These are phyloP conservation scores for Heliosperma pusillum DNA, from an alignment of 148 eudicot genomes.

Conservation along the genomic window DNA sequence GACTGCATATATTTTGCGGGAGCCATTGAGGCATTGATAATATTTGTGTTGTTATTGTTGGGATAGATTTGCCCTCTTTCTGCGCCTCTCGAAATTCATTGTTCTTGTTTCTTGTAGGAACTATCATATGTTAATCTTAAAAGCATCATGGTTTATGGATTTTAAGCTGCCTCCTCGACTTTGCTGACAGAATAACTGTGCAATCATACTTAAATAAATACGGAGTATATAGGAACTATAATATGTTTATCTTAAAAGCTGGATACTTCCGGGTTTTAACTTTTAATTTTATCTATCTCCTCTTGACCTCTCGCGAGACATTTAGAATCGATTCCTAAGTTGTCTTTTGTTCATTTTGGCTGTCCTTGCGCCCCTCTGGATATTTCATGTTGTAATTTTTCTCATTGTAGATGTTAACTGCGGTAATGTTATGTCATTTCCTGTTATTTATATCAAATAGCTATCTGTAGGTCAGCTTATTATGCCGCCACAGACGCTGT, in stretches of 20 bases:
- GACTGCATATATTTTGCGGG: no score
- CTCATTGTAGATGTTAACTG: not conserved
- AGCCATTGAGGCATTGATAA: no score
- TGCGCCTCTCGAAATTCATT: no score
- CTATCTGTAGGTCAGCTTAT: slow-evolving; percentile 88
- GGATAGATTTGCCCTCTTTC: no score
- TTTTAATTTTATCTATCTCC: no score
- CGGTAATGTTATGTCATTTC: not conserved
- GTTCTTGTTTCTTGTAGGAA: not conserved
- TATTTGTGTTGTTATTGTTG: no score
- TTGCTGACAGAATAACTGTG: not conserved
- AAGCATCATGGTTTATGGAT: not conserved
- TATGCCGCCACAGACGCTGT: slow-evolving; percentile 96
- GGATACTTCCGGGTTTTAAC: no score
- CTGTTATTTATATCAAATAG: slow-evolving; percentile 28
- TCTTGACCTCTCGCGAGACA: not conserved
- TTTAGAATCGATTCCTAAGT: not conserved
- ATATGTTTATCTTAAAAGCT: no score
- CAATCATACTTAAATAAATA: no score
- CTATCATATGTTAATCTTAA: not conserved
- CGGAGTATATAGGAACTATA: no score
- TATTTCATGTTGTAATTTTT: not conserved
- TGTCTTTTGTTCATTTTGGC: slow-evolving; percentile 4
- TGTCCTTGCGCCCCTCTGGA: not conserved
- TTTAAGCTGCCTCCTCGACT: not conserved